Evolutionary conservation across 2,329 filamentous ascomycete genomes (phyloP).

Genomic region (Phialocephala sp.): DNA sequence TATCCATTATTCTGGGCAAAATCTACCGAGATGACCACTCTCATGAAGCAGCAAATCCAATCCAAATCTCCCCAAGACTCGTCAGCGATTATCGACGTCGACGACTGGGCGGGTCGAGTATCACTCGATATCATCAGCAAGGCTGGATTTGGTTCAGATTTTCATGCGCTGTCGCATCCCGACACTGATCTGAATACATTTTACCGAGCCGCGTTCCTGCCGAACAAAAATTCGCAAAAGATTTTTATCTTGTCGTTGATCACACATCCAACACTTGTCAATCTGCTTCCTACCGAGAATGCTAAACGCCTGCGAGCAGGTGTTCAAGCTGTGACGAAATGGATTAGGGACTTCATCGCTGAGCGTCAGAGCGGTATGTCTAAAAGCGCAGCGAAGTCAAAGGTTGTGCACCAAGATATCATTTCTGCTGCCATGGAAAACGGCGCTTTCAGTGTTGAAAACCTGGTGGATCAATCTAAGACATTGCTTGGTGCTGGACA

Average conservation of each 20-base stretch:
- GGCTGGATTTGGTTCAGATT: conserved; percentile 72
- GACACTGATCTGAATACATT: conserved; percentile 61
- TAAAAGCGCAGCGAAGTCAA: conserved; percentile 64
- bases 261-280: conserved; percentile 55
- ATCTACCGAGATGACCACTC: conserved; percentile 61
- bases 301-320: conserved; percentile 64
- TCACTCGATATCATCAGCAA: conserved; percentile 77
- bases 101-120: conserved; percentile 63
- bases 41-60: conserved; percentile 26
- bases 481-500: conserved; percentile 83
- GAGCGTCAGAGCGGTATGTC: conserved; percentile 65
- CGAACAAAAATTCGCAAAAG: conserved; percentile 54
- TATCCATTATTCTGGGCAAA: conserved; percentile 85
- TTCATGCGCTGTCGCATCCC: conserved; percentile 65
- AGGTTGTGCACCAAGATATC: conserved; percentile 65
- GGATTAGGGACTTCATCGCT: conserved; percentile 59
- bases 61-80: conserved; percentile 34
- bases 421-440: conserved; percentile 79
- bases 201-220: conserved; percentile 53
- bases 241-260: conserved; percentile 45
- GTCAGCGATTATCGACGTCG: conserved; percentile 21
- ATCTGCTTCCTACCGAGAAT: conserved; percentile 61
- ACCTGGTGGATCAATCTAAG: conserved; percentile 84
- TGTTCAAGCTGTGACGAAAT: conserved; percentile 63
- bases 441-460: conserved; percentile 74